Evolutionary conservation across 192 early-diverging fungal genomes (phyloP), one percentile per base, ranked within the genome.

Genomic region (Podila minutissima): DNA sequence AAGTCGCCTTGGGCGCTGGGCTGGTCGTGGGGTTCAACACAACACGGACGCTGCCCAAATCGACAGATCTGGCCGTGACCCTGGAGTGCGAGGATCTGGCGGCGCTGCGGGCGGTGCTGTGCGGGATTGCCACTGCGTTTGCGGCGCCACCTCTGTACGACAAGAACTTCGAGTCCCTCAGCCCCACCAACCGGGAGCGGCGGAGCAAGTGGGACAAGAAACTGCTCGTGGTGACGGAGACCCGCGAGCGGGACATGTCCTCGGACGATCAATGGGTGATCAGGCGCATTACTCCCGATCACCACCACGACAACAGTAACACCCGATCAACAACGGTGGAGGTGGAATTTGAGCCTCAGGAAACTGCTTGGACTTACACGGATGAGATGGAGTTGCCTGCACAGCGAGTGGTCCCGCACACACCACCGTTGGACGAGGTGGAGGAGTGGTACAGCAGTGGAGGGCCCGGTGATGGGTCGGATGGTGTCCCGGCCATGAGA

Each of bases 181-280:
- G 50, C n/a, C 50, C 50, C 19, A 53, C 19, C 50, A 6, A 22
- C 50, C 19, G 17, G 19, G 50, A 53, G 19, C 50, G 50, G 19
- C 50, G 50, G 5, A 22, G 19, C n/a, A 6, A 53, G 19, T 53
- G 50, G 50, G 50, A 53, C 50, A 53, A 53, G 6, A 53, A 53
- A 53, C 10, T 53, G 50, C 15, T 5, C 0, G 50, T 53, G 10
- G 50, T 53, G 50, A 53, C 50, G 8, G 50, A 53, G 50, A 6
- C 50, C 6, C n/a, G 4, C 8, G 50, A 53, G 19, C 50, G 50
- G 8, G 50, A 53, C 20, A 53, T 53, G 50, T n/a, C 50, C 0
- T 53, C 50, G 50, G 50, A 53, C 19, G 50, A 53, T 53, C 50
- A 53, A 22, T 53, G 50, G 50, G 50, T 53, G 17, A 53, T 53